phyloP scores from a whole-genome alignment of 306 rosid genomes.

The Benincasa hispida region DNA sequence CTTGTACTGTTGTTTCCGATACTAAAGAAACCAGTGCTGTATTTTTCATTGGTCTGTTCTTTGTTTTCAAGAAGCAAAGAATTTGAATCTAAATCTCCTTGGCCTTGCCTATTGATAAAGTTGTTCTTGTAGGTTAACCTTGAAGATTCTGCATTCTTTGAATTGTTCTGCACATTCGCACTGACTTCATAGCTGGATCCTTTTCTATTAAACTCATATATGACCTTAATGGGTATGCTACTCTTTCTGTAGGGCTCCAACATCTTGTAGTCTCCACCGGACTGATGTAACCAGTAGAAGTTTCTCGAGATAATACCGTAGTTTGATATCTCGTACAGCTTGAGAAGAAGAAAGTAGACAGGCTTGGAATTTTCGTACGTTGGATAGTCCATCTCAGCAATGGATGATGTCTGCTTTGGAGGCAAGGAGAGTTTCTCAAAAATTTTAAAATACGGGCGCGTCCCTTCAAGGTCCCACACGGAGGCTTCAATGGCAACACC shows the following conservation, averaged over 20 bases:
- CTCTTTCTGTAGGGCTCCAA: constrained; percentile 59
- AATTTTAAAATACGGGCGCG: constrained; percentile 53
- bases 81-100: constrained; percentile 19
- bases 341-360: constrained; percentile 85
- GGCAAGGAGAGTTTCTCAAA: constrained; percentile 41
- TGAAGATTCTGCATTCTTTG: constrained; percentile 28
- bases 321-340: constrained; percentile 56
- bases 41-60: constrained; percentile 17
- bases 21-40: constrained; percentile 24
- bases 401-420: constrained; percentile 46
- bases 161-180: constrained; percentile 53
- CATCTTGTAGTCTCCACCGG: constrained; percentile 74
- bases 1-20: constrained; percentile 27
- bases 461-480: constrained; percentile 89
- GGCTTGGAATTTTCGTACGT: constrained; percentile 58
- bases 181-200: constrained; percentile 53
- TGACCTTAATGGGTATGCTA: constrained; percentile 59
- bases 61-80: constrained; percentile 12
- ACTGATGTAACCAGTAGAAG: constrained; percentile 80
- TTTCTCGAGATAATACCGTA: constrained; percentile 55
- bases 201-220: constrained; percentile 36
- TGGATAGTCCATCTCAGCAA: constrained; percentile 73
- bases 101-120: constrained; percentile 20
- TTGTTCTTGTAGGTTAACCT: constrained; percentile 21
- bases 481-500: constrained; percentile 63